phyloP scores from a whole-genome alignment of 257 asterid genomes.

The Striga asiatica region DNA sequence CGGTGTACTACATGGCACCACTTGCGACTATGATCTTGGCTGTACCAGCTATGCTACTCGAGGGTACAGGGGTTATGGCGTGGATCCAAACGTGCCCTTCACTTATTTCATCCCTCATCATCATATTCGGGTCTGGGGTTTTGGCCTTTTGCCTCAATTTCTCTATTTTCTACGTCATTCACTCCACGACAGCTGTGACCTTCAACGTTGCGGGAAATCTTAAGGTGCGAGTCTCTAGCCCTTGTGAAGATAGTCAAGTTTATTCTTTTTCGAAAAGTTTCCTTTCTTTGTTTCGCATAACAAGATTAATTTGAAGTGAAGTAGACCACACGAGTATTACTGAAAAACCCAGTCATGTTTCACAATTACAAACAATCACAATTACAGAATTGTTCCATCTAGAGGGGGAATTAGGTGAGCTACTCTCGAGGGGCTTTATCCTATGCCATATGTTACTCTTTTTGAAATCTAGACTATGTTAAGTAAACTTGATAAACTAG shows the following conservation, averaged over 20 bases:
- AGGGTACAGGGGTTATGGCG: slow-evolving; percentile 63
- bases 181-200: slow-evolving; percentile 96
- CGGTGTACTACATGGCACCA: slow-evolving; percentile 98
- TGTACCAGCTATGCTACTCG: slow-evolving; percentile 67
- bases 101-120: slow-evolving; percentile 43
- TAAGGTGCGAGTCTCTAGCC: slow-evolving; percentile 38
- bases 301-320: neutral
- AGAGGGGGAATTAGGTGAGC: no score
- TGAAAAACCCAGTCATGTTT: no score
- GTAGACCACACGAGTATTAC: neutral
- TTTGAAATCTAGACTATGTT: no score
- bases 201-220: slow-evolving; percentile 98
- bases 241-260: neutral
- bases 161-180: slow-evolving; percentile 91
- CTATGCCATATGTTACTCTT: no score
- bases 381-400: no score
- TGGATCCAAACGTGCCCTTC: slow-evolving; percentile 63
- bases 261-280: no score
- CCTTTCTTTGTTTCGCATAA: neutral
- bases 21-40: slow-evolving; percentile 88
- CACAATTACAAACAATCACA: no score
- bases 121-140: slow-evolving; percentile 83
- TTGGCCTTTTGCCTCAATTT: slow-evolving; percentile 87
- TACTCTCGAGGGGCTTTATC: no score
- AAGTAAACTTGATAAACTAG: no score